Evolutionary conservation across 2,329 filamentous ascomycete genomes (phyloP), one percentile per base, ranked within the genome.

Genomic region (Pezicula radicicola): DNA sequence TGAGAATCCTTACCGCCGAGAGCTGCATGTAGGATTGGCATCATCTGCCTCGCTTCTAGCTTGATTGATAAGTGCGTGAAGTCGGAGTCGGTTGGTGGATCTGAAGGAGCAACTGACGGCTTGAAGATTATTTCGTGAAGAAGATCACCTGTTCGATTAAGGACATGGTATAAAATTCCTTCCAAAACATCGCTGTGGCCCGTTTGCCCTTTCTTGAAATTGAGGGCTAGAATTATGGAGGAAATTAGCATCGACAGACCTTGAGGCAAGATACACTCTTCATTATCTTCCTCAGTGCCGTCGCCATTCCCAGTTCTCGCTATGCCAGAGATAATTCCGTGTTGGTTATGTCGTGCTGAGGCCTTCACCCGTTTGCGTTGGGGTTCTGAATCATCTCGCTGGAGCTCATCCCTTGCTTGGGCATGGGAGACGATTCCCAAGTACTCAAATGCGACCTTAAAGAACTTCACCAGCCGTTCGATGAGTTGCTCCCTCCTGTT

Each of bases 91-190:
- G 57, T 58, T 15, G 52, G 54, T 10, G 49, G 55, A 42, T 59
- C 50, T 9, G 60, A 63, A 18, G 21, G 30, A 12, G 57, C 56
- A 15, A 65, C 55, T 51, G 60, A 58, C 47, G 71, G 68, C 13
- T 66, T 61, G 52, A 75, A 75, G 6, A 68, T 61, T 3, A 70
- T 67, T 1, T 70, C 55, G 10, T 68, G 68, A 6, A 77, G 57
- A 18, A 74, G 52, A 27, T 64, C 67, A 0, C 73, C 74, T 13
- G 72, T 65, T 9, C 72, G 68, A 30, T 66, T 56, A 1, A 76
- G 57, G 4, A 72, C 50, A 9, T 67, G 47, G 42, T 62, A 72
- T 7, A 75, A 57, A 27, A 71, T 67, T 0, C 73, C 73, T 60
- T 76, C 74, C 15, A 75, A 58, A 5, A 74, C 52, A 15, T 66